Percentiles rank a stretch among this genome's conserved stretches.
Conservation (phyloP, 2,329 filamentous ascomycete species). For the Xylaria sp. region DNA sequence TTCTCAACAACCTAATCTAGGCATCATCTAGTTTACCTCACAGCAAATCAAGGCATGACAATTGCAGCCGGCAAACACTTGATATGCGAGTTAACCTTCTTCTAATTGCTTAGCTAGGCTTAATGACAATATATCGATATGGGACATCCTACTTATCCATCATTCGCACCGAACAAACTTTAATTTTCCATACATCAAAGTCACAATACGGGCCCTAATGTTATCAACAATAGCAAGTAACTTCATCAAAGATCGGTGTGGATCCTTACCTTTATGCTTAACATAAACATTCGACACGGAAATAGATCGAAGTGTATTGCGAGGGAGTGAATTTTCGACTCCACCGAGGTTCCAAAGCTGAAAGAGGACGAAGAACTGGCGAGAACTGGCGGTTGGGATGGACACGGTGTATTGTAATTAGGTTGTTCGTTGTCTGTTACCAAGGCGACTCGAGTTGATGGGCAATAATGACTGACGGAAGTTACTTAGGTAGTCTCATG, state of each 20-base stretch:
- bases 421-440: background rate
- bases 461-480: background rate
- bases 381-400: background rate
- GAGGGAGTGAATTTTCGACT: background rate
- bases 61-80: background rate
- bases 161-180: background rate
- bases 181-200: background rate
- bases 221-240: no score
- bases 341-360: background rate
- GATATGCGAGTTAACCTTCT: background rate
- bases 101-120: background rate
- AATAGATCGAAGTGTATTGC: background rate
- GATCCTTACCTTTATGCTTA: background rate
- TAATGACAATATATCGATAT: background rate
- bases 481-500: no score
- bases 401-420: background rate
- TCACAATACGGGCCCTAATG: background rate
- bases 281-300: background rate
- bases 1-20: constrained; percentile 8
- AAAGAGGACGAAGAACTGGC: background rate
- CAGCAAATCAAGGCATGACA: background rate
- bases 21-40: background rate
- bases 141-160: no score
- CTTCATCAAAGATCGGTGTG: no score
- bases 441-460: background rate